Conservation (phyloP, 805 yeast species). For the Cyberlindnera americana region DNA sequence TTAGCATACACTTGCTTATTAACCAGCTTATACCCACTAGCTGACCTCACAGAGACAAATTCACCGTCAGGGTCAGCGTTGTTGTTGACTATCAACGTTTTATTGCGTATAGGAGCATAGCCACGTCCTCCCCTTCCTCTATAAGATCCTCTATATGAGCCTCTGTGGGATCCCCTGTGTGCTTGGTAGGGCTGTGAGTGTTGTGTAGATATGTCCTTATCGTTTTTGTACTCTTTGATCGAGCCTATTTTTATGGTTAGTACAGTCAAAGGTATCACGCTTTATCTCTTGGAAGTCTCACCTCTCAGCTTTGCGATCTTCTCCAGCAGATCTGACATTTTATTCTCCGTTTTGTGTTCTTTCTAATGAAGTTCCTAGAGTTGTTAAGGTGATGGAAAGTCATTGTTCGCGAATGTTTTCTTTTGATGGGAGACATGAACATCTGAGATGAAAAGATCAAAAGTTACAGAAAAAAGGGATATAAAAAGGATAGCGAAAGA, state of each 20-base stretch:
- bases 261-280: too few relatives aligned
- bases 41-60: constrained; percentile 32
- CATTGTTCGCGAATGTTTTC: too few relatives aligned
- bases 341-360: neutral
- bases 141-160: constrained; percentile 5
- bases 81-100: constrained; percentile 31
- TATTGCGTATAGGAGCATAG: constrained; percentile 26
- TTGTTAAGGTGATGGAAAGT: too few relatives aligned
- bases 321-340: constrained; percentile 15
- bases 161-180: neutral
- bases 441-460: too few relatives aligned
- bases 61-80: constrained; percentile 20
- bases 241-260: too few relatives aligned
- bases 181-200: constrained; percentile 1
- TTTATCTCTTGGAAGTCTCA: too few relatives aligned
- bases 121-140: constrained; percentile 23
- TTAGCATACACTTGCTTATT: constrained; percentile 35
- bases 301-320: constrained; percentile 23
- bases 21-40: constrained; percentile 38
- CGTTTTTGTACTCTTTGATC: constrained; percentile 16
- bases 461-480: too few relatives aligned
- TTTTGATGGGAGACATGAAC: too few relatives aligned
- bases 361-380: neutral
- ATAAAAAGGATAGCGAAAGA: too few relatives aligned
- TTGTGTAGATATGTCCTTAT: constrained; percentile 5